Conservation (phyloP, 1,284 basidiomycete genomes). For the Mycena citricolor region DNA sequence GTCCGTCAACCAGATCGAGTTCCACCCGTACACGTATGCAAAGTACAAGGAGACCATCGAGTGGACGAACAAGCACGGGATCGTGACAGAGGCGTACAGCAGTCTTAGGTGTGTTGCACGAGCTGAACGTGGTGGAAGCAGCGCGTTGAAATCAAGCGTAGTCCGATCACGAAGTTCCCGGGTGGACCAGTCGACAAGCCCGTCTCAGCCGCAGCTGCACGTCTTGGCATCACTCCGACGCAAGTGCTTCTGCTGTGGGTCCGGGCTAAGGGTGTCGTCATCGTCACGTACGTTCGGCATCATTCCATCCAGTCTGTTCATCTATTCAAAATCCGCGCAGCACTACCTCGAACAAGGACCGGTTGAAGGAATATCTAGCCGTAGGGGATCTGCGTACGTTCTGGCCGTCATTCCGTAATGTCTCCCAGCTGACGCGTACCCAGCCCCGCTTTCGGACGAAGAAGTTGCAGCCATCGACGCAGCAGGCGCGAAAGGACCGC, state of each 20-base stretch:
- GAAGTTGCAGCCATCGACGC: conserved; percentile 59
- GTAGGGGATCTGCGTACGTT: conserved; percentile 47
- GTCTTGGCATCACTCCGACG: conserved; percentile 61
- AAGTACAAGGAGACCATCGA: conserved; percentile 54
- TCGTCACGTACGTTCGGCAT: conserved; percentile 55
- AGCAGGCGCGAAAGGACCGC: conserved; percentile 45
- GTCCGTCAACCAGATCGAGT: conserved; percentile 43
- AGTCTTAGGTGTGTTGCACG: conserved; percentile 53
- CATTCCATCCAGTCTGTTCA: conserved; percentile 1
- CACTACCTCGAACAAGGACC: conserved; percentile 53
- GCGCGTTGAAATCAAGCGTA: conserved; percentile 24
- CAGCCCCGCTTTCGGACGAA: conserved; percentile 42
- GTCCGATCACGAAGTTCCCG: conserved; percentile 66
- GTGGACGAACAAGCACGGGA: conserved; percentile 57
- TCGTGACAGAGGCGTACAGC: conserved; percentile 74
- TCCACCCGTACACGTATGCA: conserved; percentile 74
- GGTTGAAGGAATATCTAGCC: conserved; percentile 55
- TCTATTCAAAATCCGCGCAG: conserved; percentile 25
- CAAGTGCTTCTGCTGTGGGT: conserved; percentile 75
- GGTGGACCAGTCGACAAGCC: conserved; percentile 74
- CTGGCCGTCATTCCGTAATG: too few species aligned
- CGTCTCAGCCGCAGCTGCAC: conserved; percentile 54
- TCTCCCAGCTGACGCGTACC: too few species aligned
- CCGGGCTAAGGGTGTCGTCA: conserved; percentile 60
- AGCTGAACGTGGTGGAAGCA: too few species aligned